These are phyloP conservation scores for Heterobasidion occidentale DNA, from an alignment of 1,284 basidiomycete species.

Conservation along the genomic window DNA sequence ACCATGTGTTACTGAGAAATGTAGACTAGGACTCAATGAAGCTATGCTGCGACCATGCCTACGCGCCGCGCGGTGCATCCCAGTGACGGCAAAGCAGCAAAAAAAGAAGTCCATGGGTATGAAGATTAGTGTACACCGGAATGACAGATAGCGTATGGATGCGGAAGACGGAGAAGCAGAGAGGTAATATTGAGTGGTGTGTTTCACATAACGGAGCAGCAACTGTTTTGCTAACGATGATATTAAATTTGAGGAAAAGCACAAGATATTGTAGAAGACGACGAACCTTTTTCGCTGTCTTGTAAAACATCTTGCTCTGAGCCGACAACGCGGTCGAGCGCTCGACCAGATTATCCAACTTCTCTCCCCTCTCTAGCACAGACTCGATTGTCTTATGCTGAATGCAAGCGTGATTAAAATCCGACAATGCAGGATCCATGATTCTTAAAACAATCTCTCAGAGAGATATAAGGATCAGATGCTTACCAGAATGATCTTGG, in stretches of 20 bases:
- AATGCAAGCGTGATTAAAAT: background rate
- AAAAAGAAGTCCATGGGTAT: no score
- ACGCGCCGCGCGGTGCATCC: no score
- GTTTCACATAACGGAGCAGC: conserved; percentile 39
- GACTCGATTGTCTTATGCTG: conserved; percentile 99
- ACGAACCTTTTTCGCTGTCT: conserved; percentile 68
- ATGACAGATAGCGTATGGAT: no score
- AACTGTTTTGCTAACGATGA: conserved; percentile 53
- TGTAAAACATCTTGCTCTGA: conserved; percentile 90
- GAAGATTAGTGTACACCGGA: no score
- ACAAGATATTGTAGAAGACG: background rate
- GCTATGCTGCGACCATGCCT: no score
- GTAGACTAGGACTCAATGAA: no score
- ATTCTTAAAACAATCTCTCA: no score
- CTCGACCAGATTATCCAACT: conserved; percentile 95
- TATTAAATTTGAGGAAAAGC: background rate
- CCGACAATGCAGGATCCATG: background rate
- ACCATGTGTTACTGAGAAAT: no score
- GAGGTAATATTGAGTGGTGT: background rate
- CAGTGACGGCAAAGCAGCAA: no score
- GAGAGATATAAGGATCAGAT: no score
- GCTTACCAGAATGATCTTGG: conserved; percentile 91
- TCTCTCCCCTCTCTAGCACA: conserved; percentile 94
- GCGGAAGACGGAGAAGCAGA: background rate
- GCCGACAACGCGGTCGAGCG: conserved; percentile 86